Percentiles rank a stretch among this genome's conserved stretches.
These are phyloP conservation scores for Xylaria sp. DNA, from an alignment of 2,329 filamentous ascomycete genomes.

Conservation along the genomic window DNA sequence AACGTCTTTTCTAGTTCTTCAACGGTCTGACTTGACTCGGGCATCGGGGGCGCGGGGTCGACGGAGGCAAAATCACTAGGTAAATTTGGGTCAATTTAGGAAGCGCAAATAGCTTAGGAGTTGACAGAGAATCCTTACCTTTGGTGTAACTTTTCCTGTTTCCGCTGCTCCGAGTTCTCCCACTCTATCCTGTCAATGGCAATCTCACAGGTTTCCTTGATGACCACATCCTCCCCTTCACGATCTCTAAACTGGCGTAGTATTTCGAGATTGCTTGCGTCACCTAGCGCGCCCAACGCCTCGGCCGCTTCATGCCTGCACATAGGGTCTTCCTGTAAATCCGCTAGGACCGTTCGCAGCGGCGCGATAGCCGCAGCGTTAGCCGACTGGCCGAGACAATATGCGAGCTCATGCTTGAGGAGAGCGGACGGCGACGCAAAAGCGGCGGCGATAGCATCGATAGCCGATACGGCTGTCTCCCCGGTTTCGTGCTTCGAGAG, in stretches of 20 bases:
- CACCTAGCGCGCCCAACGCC: slow-evolving; percentile 87
- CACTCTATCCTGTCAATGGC: slow-evolving; percentile 94
- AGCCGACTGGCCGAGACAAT: slow-evolving; percentile 92
- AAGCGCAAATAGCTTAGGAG: background rate
- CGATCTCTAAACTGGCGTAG: slow-evolving; percentile 80
- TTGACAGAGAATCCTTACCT: slow-evolving; percentile 66
- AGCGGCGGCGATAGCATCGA: slow-evolving; percentile 86
- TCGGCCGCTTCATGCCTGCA: slow-evolving; percentile 96
- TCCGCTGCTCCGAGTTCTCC: slow-evolving; percentile 80
- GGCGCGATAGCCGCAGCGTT: slow-evolving; percentile 79
- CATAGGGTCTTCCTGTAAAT: slow-evolving; percentile 90
- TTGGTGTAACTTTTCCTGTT: slow-evolving; percentile 79
- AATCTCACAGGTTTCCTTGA: slow-evolving; percentile 97
- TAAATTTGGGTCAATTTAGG: slow-evolving; percentile 45
- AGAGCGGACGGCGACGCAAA: slow-evolving; percentile 88
- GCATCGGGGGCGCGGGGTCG: slow-evolving; percentile 90
- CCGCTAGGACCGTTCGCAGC: slow-evolving; percentile 77
- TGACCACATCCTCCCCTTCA: slow-evolving; percentile 77
- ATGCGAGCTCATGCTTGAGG: slow-evolving; percentile 95
- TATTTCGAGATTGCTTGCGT: slow-evolving; percentile 77
- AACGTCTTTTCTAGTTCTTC: slow-evolving; percentile 79
- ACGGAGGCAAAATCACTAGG: slow-evolving; percentile 92
- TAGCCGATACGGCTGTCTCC: slow-evolving; percentile 68
- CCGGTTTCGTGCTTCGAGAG: slow-evolving; percentile 76
- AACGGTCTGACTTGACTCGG: slow-evolving; percentile 75